These are phyloP conservation scores for Arabidopsis thaliana DNA, from an alignment of 345 rosid genomes.

Conservation along the genomic window TAIR10.1 NC_003071.7:14522001-14522500, in stretches of 20 bases:
- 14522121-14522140: not conserved
- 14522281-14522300: conserved; percentile 20
- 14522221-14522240: conserved; percentile 32
- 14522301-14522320: conserved; percentile 37
- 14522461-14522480: conserved; percentile 27
- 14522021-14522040: conserved; percentile 73
- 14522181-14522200: conserved; percentile 19
- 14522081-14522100: conserved; percentile 1
- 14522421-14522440: conserved; percentile 22
- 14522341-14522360: conserved; percentile 28
- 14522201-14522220: conserved; percentile 26
- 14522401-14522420: conserved; percentile 19
- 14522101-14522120: conserved; percentile 8
- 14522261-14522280: conserved; percentile 35
- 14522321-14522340: conserved; percentile 29
- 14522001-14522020: conserved; percentile 62
- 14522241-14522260: conserved; percentile 30
- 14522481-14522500: conserved; percentile 21
- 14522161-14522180: conserved; percentile 30
- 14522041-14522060: conserved; percentile 63
- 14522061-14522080: conserved; percentile 9
- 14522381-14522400: conserved; percentile 29
- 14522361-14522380: conserved; percentile 32
- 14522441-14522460: conserved; percentile 41
- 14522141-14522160: conserved; percentile 11